A percentile compares a stretch with the other conserved stretches of the same genome.
Evolutionary conservation across 2,329 filamentous ascomycete genomes (phyloP).

Genomic region (Magnaporthales sp.): DNA sequence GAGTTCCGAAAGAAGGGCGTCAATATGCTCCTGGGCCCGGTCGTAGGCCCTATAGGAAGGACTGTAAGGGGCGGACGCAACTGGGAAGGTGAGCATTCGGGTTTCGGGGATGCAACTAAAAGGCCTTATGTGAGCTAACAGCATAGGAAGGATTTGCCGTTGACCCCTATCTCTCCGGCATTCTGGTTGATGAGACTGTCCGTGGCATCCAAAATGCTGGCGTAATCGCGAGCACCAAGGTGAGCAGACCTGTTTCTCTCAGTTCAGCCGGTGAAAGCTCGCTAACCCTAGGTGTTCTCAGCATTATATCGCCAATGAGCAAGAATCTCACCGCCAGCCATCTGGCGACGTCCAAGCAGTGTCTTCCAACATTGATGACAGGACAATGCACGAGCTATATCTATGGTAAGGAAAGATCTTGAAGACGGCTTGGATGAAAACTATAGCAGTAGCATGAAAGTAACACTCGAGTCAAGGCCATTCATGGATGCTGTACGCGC

Average conservation of each 20-base stretch:
- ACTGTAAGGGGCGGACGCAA: conserved; percentile 54
- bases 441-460: background rate
- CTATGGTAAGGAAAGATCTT: conserved; percentile 28
- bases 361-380: conserved; percentile 33
- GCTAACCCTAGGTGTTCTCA: conserved; percentile 34
- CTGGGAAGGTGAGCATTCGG: conserved; percentile 35
- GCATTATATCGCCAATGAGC: conserved; percentile 53
- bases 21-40: conserved; percentile 70
- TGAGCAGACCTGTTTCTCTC: conserved; percentile 10
- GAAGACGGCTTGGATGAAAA: background rate
- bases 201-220: conserved; percentile 61
- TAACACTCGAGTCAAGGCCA: conserved; percentile 26
- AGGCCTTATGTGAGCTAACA: conserved; percentile 5
- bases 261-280: background rate
- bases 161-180: conserved; percentile 55
- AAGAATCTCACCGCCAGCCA: conserved; percentile 45
- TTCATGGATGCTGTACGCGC: conserved; percentile 49
- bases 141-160: conserved; percentile 23
- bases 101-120: background rate
- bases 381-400: conserved; percentile 38
- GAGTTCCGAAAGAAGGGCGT: conserved; percentile 73
- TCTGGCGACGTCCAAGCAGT: conserved; percentile 32
- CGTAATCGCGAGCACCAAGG: conserved; percentile 60
- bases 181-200: conserved; percentile 43
- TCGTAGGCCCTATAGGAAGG: conserved; percentile 57